A percentile compares a stretch with the other conserved stretches of the same genome.
These are phyloP conservation scores for Citrus glauca DNA, from an alignment of 345 rosid genomes.

Conservation along the genomic window DNA sequence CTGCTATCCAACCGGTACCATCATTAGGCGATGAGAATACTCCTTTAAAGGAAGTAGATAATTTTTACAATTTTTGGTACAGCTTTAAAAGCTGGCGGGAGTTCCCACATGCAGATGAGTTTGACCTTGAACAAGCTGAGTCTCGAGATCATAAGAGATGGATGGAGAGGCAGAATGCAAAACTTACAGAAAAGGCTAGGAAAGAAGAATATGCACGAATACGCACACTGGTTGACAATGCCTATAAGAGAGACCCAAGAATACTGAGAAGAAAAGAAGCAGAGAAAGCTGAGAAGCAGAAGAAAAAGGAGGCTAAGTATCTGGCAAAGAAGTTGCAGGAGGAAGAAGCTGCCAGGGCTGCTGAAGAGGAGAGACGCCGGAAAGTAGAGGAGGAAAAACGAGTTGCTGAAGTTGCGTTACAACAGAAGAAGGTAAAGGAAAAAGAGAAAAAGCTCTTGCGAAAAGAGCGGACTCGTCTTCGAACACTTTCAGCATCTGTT, in stretches of 20 bases:
- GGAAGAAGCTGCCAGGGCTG: slow-evolving; percentile 81
- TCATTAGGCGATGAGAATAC: slow-evolving; percentile 71
- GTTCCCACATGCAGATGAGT: slow-evolving; percentile 94
- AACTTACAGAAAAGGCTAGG: slow-evolving; percentile 76
- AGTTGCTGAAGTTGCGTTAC: slow-evolving; percentile 80
- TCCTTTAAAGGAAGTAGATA: slow-evolving; percentile 65
- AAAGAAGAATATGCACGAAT: slow-evolving; percentile 91
- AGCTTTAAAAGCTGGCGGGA: slow-evolving; percentile 97
- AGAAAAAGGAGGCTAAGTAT: slow-evolving; percentile 77
- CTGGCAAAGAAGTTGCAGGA: slow-evolving; percentile 82
- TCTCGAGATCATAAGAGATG: slow-evolving; percentile 97
- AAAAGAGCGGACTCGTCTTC: slow-evolving; percentile 81
- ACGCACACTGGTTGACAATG: slow-evolving; percentile 86
- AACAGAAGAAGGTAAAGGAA: slow-evolving; percentile 82
- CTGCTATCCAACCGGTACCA: slow-evolving; percentile 74
- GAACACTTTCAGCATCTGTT: slow-evolving; percentile 65
- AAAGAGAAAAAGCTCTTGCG: slow-evolving; percentile 92
- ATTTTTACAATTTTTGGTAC: slow-evolving; percentile 89
- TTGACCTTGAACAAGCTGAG: slow-evolving; percentile 92
- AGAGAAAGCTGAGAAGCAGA: slow-evolving; percentile 84
- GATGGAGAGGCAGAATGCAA: slow-evolving; percentile 99
- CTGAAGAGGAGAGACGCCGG: slow-evolving; percentile 70
- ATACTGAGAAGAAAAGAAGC: slow-evolving; percentile 77
- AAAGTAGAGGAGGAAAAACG: slow-evolving; percentile 79
- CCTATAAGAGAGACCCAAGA: slow-evolving; percentile 88